These are phyloP conservation scores for Kodamaea ohmeri DNA, from an alignment of 1,139 yeast species.

Conservation along the genomic window DNA sequence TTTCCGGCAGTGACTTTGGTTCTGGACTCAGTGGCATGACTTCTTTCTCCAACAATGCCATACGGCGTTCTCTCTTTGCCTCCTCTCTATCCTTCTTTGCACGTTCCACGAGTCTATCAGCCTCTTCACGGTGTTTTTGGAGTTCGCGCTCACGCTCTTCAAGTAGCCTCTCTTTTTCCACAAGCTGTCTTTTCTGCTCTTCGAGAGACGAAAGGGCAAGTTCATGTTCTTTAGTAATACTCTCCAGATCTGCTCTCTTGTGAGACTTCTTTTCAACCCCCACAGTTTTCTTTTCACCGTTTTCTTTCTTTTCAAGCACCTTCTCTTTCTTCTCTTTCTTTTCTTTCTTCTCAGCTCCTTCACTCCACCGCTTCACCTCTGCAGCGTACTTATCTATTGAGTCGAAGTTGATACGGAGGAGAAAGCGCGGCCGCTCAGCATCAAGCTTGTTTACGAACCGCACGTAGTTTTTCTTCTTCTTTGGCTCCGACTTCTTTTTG, in stretches of 20 bases:
- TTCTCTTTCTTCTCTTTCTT: conserved; percentile 1
- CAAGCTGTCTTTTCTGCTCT: conserved; percentile 10
- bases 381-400: conserved; percentile 17
- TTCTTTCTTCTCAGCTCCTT: too few relatives aligned
- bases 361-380: conserved; percentile 6
- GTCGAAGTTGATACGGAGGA: conserved; percentile 29
- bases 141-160: conserved; percentile 13
- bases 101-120: conserved; percentile 26
- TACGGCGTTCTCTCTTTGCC: conserved; percentile 9
- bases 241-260: neutral
- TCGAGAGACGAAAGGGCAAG: neutral
- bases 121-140: conserved; percentile 28
- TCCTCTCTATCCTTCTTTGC: conserved; percentile 13
- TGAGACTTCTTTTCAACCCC: neutral
- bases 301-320: conserved; percentile 5
- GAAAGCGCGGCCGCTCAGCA: conserved; percentile 28
- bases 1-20: neutral
- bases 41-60: conserved; percentile 3
- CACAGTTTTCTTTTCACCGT: neutral
- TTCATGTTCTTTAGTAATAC: too few relatives aligned
- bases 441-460: conserved; percentile 37
- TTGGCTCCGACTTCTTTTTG: conserved; percentile 3
- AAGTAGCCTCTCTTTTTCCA: conserved; percentile 14
- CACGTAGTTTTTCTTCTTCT: conserved; percentile 15
- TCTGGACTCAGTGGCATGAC: conserved; percentile 1